phyloP scores from a whole-genome alignment of 1,284 basidiomycete species.

The Hemileia vastatrix region DNA sequence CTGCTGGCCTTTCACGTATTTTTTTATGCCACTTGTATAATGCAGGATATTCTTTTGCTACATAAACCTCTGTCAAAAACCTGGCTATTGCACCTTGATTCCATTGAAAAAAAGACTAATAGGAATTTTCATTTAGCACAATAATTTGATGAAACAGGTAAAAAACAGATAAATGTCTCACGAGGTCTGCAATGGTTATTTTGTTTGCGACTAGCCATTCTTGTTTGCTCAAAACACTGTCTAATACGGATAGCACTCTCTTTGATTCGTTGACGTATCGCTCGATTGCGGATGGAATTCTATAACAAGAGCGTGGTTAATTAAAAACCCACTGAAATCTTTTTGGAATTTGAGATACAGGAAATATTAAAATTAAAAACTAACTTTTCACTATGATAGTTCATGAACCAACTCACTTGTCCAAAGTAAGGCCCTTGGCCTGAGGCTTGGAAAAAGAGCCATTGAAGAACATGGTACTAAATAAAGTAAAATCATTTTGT shows the following conservation, averaged over 20 bases:
- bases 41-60: neutral
- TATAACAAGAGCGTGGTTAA: neutral
- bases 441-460: slow-evolving; percentile 9
- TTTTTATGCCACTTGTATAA: neutral
- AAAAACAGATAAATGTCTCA: too few relatives aligned
- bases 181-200: neutral
- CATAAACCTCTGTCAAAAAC: neutral
- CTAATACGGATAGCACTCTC: neutral
- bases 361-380: neutral
- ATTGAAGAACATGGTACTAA: slow-evolving; percentile 3
- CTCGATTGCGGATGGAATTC: slow-evolving; percentile 4
- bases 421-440: slow-evolving; percentile 8
- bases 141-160: too few relatives aligned
- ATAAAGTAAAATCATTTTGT: neutral
- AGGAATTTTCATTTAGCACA: too few relatives aligned
- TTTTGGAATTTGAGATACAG: neutral
- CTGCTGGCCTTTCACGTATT: neutral
- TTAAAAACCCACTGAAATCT: neutral
- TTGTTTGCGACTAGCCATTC: slow-evolving; percentile 4
- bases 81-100: neutral
- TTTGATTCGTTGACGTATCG: neutral
- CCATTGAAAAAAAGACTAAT: slow-evolving; percentile 3
- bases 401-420: slow-evolving; percentile 1
- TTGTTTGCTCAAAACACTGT: neutral
- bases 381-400: slow-evolving; percentile 1